Evolutionary conservation across 2,329 filamentous ascomycete genomes (phyloP).

Genomic region (Phoma sp.): DNA sequence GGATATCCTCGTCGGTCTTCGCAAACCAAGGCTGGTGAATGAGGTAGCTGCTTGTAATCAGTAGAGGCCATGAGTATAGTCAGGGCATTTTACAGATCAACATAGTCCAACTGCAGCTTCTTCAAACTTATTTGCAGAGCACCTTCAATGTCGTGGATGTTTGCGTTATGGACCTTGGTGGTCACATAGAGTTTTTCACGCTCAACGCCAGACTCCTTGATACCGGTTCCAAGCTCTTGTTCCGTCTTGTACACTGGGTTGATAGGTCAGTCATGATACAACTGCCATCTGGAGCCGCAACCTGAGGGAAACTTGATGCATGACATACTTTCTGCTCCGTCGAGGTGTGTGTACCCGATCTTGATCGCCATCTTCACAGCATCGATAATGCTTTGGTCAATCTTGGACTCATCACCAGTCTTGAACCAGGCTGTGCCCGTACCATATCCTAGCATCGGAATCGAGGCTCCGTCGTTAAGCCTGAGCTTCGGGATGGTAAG

Average conservation of each 20-base stretch:
- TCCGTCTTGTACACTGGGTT: conserved; percentile 60
- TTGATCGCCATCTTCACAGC: conserved; percentile 69
- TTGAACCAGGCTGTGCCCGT: conserved; percentile 75
- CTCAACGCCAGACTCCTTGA: conserved; percentile 54
- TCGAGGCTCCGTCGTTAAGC: conserved; percentile 76
- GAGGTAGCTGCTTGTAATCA: conserved; percentile 57
- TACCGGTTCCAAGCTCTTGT: conserved; percentile 57
- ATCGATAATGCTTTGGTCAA: conserved; percentile 66
- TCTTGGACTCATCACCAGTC: conserved; percentile 54
- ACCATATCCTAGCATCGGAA: conserved; percentile 76
- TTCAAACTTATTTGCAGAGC: conserved; percentile 64
- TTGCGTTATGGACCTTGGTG: conserved; percentile 62
- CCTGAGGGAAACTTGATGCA: neutral
- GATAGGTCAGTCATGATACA: neutral
- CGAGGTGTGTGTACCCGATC: conserved; percentile 75
- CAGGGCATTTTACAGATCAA: conserved; percentile 62
- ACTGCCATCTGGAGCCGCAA: neutral
- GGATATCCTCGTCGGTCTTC: conserved; percentile 61
- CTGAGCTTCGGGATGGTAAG: conserved; percentile 66
- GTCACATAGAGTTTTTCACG: conserved; percentile 60
- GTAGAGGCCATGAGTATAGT: neutral
- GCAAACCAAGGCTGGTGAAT: conserved; percentile 69
- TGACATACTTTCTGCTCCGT: conserved; percentile 72
- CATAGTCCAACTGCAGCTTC: conserved; percentile 67
- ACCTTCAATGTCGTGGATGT: conserved; percentile 62